phyloP scores from a whole-genome alignment of 2,329 filamentous ascomycete genomes.

The Neofusicoccum ribis region DNA sequence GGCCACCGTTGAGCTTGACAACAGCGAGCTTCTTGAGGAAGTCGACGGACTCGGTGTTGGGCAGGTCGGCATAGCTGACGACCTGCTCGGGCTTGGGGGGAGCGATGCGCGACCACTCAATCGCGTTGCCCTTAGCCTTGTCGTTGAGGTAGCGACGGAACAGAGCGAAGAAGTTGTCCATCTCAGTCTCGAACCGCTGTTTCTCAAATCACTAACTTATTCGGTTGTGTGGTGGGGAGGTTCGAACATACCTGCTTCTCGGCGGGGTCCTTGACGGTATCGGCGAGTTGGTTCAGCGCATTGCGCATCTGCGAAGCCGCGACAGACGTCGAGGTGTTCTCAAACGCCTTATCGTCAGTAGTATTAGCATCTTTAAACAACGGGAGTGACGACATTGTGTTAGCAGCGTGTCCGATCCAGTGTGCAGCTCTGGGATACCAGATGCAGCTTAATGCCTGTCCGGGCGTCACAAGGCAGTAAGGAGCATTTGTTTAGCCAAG shows the following conservation, averaged over 20 bases:
- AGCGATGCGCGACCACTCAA: conserved; percentile 95
- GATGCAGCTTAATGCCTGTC: background rate
- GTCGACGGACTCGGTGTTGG: conserved; percentile 84
- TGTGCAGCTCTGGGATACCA: background rate
- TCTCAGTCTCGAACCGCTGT: conserved; percentile 94
- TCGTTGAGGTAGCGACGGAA: conserved; percentile 98
- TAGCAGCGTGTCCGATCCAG: conserved; percentile 14
- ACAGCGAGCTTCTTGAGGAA: conserved; percentile 98
- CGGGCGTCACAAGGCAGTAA: background rate
- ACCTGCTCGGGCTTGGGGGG: conserved; percentile 93
- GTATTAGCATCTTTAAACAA: conserved; percentile 8
- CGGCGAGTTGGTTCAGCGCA: conserved; percentile 85
- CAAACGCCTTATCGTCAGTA: conserved; percentile 71
- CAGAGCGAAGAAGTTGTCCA: conserved; percentile 99
- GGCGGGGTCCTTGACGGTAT: conserved; percentile 78
- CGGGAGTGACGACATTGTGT: background rate
- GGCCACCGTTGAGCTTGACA: conserved; percentile 98
- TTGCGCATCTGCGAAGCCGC: conserved; percentile 99
- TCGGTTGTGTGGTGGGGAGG: background rate
- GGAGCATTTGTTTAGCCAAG: background rate
- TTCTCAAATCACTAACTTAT: conserved; percentile 22
- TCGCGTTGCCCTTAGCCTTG: conserved; percentile 96
- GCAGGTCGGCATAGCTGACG: conserved; percentile 87
- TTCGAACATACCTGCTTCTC: conserved; percentile 69
- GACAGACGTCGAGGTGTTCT: conserved; percentile 98